Conservation (phyloP, 2,329 filamentous ascomycete genomes). For the Colletotrichum liaoningense region DNA sequence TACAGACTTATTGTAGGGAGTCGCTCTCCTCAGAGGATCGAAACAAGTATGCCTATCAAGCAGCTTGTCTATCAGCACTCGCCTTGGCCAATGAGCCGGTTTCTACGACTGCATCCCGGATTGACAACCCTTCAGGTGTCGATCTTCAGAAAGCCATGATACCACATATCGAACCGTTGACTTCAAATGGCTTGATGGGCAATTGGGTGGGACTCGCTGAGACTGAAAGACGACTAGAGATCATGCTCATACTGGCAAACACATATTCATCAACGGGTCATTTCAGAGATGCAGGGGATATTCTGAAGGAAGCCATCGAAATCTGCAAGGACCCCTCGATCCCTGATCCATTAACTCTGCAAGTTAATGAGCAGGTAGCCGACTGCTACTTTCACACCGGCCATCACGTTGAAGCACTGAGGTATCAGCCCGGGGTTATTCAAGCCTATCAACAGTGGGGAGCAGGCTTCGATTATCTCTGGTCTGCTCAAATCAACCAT, state of each 20-base stretch:
- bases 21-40: background rate
- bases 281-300: background rate
- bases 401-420: background rate
- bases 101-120: background rate
- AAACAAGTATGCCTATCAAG: background rate
- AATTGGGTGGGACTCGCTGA: background rate
- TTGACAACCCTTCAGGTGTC: background rate
- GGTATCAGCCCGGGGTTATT: background rate
- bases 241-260: background rate
- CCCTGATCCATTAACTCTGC: background rate
- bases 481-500: background rate
- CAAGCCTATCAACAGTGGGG: background rate
- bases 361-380: background rate
- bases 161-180: background rate
- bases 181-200: background rate
- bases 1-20: background rate
- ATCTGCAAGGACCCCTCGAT: background rate
- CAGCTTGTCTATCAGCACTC: background rate
- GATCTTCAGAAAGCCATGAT: background rate
- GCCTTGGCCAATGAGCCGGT: background rate
- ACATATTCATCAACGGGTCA: background rate
- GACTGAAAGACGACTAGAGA: background rate
- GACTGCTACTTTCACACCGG: background rate
- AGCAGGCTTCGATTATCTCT: background rate
- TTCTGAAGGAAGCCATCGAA: background rate